These are phyloP conservation scores for Hydnum rufescens DNA, from an alignment of 768 basidiomycete species.

Conservation along the genomic window DNA sequence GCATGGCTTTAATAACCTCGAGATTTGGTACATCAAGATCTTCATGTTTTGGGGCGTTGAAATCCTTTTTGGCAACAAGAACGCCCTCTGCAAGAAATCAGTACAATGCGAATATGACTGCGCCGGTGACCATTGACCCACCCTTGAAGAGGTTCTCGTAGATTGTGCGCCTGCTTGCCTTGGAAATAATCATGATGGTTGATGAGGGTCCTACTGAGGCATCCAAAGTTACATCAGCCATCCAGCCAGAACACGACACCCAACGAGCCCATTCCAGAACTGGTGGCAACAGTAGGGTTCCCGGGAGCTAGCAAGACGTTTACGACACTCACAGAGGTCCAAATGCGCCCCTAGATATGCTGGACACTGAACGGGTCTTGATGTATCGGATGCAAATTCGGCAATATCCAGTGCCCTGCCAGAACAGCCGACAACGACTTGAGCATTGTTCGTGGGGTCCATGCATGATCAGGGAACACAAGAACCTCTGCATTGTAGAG, in stretches of 20 bases:
- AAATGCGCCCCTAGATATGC: too few species aligned
- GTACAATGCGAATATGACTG: neutral
- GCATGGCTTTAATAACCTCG: conserved; percentile 52
- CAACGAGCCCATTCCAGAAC: neutral
- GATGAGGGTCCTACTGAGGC: neutral
- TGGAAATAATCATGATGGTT: conserved; percentile 84
- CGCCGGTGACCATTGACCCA: conserved; percentile 21
- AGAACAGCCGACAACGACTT: too few species aligned
- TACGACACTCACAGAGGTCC: too few species aligned
- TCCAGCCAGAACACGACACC: too few species aligned
- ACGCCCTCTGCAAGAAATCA: conserved; percentile 65
- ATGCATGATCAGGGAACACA: too few species aligned
- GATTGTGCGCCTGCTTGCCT: conserved; percentile 85
- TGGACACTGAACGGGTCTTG: too few species aligned
- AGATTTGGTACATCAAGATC: conserved; percentile 53
- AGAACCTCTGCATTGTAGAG: too few species aligned
- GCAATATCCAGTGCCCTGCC: too few species aligned
- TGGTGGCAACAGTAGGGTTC: too few species aligned
- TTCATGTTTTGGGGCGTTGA: conserved; percentile 91
- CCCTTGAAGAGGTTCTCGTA: conserved; percentile 99
- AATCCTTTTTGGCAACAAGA: conserved; percentile 98
- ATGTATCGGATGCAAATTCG: too few species aligned
- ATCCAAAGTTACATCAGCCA: neutral
- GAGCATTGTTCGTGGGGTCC: too few species aligned
- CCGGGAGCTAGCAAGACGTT: too few species aligned